Evolutionary conservation across 1,284 basidiomycete genomes (phyloP), one percentile per base, ranked within the genome.

Genomic region (Naganishia albida): DNA sequence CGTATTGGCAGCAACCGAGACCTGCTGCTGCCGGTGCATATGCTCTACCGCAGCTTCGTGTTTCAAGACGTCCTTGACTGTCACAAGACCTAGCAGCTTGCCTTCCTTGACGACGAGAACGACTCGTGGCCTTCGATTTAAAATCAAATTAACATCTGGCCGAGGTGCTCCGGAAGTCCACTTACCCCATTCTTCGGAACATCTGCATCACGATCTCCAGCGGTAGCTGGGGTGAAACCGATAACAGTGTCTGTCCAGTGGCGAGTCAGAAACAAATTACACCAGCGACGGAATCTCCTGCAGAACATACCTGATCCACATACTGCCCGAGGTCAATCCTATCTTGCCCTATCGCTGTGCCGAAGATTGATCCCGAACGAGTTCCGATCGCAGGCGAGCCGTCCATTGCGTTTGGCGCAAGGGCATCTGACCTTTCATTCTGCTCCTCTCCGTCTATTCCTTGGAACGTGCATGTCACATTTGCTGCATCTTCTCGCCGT

Each of bases 121-220:
- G 16, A 96, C 91, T 18, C 94, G 87, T 0, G 96, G 96, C 0
- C 91, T 96, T 73, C 18, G 10, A 3, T 20, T 7, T 3, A 20
- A 8, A 20, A 1, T n/a, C 30, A 1, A 18, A 18, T 38, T 25
- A 28, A 18, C 7, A 39, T n/a, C 8, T 23, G 6, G 7, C 16
- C n/a, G n/a, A n/a, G 40, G 12, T 49, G 15, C 42, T 12, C 16
- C 12, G 26, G 6, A 10, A 50, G 16, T 0, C 12, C 8, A 83
- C 90, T 70, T 74, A 93, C 93, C 95, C 94, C 88, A 97, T 90
- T 55, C 91, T 85, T 73, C 93, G 90, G 82, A 97, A 97, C 30
- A 97, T 80, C 75, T 96, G 91, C 88, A 97, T 92, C 13, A 95
- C 93, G 64, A 97, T 94, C 78, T 99, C 95, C 46, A 99, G 82